Base-by-base conservation (phyloP, 768 basidiomycete genomes). In the Tricholoma flavovirens region DNA sequence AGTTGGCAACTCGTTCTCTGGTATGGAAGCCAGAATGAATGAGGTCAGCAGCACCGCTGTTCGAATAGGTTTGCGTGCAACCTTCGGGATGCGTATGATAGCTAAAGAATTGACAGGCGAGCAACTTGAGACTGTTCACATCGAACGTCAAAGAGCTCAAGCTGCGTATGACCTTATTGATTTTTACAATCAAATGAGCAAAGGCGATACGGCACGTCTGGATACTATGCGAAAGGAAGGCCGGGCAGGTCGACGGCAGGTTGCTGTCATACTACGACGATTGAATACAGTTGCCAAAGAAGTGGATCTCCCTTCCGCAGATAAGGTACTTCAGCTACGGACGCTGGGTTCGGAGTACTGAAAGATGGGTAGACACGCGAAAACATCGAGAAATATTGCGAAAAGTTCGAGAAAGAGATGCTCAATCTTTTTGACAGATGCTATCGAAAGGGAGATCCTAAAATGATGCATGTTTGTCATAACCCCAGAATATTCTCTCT, bases 321-420 rank as follows among this genome's bases (percentile, higher is more conserved):
- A 93, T 33, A 84, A 86, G 76, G 93, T 93, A 62, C 36, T 73
- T 60, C 5, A 10, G 29, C 10, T 46, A 38, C 42, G 14, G 38
- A 24, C 24, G 40, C 40, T 5, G 6, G 11, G 40, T 54, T 5
- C 17, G 15, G 12, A 14, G 30, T 53, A 24, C 56, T n/a, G 53
- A 36, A 49, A 36, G 19, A 19, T 8, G 6, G 61, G 21, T 22
- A 95, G 88, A 93, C 94, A 2, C 78, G 90, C 59, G 94, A 97
- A 68, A 87, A 79, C 56, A 93, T 99, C 57, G 96, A 98, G 64
- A 90, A 88, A 67, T 98, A 98, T 64, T 97, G 97, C 74, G 97
- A 99, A 74, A 92, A 89, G 70, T 98, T 98, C 61, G 97, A 99
- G 71, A 98, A 96, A 74, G 96, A 98, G 67, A 96, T 98, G 84